Conservation (phyloP, 805 yeast genomes). For the Yamadazyma insecticola region DNA sequence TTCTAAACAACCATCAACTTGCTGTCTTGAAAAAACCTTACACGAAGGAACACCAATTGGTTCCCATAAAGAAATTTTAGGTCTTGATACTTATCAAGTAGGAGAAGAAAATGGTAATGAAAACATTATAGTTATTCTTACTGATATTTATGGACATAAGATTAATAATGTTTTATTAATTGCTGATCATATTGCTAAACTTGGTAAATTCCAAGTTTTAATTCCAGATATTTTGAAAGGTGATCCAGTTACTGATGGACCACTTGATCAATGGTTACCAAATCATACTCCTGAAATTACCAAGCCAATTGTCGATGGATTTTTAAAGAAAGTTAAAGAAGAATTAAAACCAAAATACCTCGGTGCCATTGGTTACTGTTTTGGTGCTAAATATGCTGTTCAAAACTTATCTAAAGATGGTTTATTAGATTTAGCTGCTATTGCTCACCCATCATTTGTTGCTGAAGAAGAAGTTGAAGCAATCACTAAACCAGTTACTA, state of each 20-base stretch:
- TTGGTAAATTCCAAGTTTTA: conserved; percentile 52
- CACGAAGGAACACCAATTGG: conserved; percentile 55
- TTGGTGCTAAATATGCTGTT: conserved; percentile 70
- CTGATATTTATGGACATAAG: conserved; percentile 68
- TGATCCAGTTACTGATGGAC: conserved; percentile 23
- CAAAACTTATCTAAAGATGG: conserved; percentile 43
- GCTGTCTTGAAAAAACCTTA: conserved; percentile 39
- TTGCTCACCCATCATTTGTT: conserved; percentile 83
- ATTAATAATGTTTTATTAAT: conserved; percentile 54
- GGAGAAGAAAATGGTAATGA: conserved; percentile 28
- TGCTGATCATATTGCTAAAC: conserved; percentile 65
- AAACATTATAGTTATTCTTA: conserved; percentile 54
- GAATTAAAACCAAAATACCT: conserved; percentile 32
- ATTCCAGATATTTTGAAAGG: conserved; percentile 73
- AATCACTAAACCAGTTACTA: conserved; percentile 53
- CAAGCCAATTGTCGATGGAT: conserved; percentile 44
- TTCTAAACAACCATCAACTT: conserved; percentile 48
- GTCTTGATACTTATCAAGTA: conserved; percentile 31
- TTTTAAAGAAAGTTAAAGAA: conserved; percentile 39
- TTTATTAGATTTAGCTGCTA: conserved; percentile 47
- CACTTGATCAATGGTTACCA: conserved; percentile 44
- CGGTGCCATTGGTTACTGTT: conserved; percentile 75
- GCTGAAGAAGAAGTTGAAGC: conserved; percentile 58
- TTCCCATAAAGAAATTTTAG: conserved; percentile 32
- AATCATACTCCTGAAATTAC: conserved; percentile 50